phyloP scores from a whole-genome alignment of 371 early-diverging fungal species.

The Rhizopus delemar region DNA sequence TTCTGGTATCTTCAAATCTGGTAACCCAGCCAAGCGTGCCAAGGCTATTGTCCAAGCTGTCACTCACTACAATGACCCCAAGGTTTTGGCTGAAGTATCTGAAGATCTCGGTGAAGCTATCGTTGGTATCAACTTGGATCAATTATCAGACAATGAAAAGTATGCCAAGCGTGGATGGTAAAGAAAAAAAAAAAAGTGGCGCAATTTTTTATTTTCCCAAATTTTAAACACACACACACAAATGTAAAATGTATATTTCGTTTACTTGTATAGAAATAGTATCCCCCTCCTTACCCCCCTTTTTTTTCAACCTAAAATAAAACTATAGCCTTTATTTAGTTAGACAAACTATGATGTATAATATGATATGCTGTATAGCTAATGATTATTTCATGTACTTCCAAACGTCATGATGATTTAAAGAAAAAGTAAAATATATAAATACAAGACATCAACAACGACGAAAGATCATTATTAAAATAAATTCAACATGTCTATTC shows the following conservation, averaged over 20 bases:
- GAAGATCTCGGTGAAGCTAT: constrained; percentile 95
- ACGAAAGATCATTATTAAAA: neutral
- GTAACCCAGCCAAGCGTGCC: constrained; percentile 95
- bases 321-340: neutral
- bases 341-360: neutral
- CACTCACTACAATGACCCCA: constrained; percentile 90
- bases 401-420: constrained; percentile 2
- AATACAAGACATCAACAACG: neutral
- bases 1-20: constrained; percentile 90
- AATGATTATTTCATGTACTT: constrained; percentile 3
- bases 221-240: neutral
- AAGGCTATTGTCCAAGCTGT: constrained; percentile 94
- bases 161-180: constrained; percentile 78
- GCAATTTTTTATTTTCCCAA: neutral
- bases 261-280: constrained; percentile 3
- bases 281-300: neutral
- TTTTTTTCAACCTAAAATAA: neutral
- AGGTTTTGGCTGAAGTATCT: constrained; percentile 86
- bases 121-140: constrained; percentile 91
- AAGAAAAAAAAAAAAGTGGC: constrained; percentile 16
- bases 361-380: neutral
- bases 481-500: constrained; percentile 16
- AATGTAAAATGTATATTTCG: neutral
- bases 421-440: neutral
- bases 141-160: constrained; percentile 68